Conservation (phyloP, 495 filamentous ascomycete genomes). For the Ramalina peruviana region DNA sequence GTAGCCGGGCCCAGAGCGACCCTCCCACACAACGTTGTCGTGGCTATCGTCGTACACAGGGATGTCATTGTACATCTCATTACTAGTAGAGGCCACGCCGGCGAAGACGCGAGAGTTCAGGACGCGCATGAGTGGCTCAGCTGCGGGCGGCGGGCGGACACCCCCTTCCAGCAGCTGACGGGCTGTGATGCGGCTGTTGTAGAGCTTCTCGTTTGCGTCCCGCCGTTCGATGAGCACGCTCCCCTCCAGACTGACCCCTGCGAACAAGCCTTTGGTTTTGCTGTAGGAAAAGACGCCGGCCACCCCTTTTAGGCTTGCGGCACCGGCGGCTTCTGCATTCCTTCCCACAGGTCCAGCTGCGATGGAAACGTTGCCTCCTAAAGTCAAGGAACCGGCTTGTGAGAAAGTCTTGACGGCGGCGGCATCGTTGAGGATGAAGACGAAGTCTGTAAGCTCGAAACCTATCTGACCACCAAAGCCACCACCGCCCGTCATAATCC, state of each 20-base stretch:
- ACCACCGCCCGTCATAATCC: conserved; percentile 78
- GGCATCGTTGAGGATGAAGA: conserved; percentile 94
- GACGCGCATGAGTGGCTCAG: conserved; percentile 70
- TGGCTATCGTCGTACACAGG: conserved; percentile 81
- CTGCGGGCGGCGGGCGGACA: conserved; percentile 64
- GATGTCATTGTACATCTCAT: conserved; percentile 88
- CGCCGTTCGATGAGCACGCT: conserved; percentile 80
- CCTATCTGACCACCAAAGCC: conserved; percentile 96
- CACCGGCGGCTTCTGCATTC: conserved; percentile 93
- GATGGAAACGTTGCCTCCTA: conserved; percentile 93
- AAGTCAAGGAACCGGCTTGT: conserved; percentile 74
- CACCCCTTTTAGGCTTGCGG: conserved; percentile 77
- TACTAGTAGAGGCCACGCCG: conserved; percentile 37
- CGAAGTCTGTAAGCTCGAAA: conserved; percentile 95
- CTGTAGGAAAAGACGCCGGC: conserved; percentile 90
- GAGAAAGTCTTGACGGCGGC: conserved; percentile 89
- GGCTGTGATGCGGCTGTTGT: conserved; percentile 71
- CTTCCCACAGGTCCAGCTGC: conserved; percentile 87
- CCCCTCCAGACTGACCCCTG: conserved; percentile 87
- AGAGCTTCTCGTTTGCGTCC: conserved; percentile 94
- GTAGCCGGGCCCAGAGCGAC: conserved; percentile 56
- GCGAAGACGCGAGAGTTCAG: conserved; percentile 74
- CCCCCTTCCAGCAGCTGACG: conserved; percentile 63
- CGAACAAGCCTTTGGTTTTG: conserved; percentile 95
- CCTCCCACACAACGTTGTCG: conserved; percentile 91